Conservation (phyloP, 1,284 basidiomycete genomes). For the Apiotrichum montevideense region DNA sequence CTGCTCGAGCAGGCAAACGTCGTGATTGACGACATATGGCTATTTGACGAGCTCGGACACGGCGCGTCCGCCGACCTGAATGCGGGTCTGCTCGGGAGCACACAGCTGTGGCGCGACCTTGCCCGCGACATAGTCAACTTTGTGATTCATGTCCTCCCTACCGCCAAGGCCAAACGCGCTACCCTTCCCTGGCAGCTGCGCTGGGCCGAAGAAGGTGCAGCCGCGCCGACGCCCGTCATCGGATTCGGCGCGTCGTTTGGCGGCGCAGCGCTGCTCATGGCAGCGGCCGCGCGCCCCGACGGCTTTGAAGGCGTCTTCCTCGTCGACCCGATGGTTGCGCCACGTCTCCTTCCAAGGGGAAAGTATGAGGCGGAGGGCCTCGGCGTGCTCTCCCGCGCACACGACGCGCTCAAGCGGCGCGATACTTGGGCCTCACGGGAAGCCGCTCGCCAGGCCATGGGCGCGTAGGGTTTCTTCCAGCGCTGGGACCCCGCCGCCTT, state of each 20-base stretch:
- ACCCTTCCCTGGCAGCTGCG: constrained; percentile 3
- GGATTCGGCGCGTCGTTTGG: constrained; percentile 64
- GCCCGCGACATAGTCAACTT: constrained; percentile 44
- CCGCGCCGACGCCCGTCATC: not conserved
- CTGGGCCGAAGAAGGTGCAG: constrained; percentile 7
- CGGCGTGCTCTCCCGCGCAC: constrained; percentile 1
- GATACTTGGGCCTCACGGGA: constrained; percentile 2
- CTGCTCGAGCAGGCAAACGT: not conserved
- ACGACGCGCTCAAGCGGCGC: constrained; percentile 10
- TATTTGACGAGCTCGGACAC: constrained; percentile 68
- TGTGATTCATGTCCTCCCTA: constrained; percentile 49
- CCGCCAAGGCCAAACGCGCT: not conserved
- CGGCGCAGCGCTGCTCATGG: constrained; percentile 42
- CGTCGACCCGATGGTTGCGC: constrained; percentile 52
- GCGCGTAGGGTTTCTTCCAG: constrained; percentile 2
- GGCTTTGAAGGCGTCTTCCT: constrained; percentile 49
- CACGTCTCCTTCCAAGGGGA: not conserved
- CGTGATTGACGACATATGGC: constrained; percentile 67
- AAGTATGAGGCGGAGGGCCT: not conserved
- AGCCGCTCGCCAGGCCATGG: constrained; percentile 1
- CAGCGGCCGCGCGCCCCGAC: constrained; percentile 5
- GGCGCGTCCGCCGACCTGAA: constrained; percentile 69
- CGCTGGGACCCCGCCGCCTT: constrained; percentile 5
- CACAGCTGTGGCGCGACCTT: constrained; percentile 40
- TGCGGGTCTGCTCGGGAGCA: constrained; percentile 48